phyloP scores from a whole-genome alignment of 768 basidiomycete species.

The Gyrodon lividus region DNA sequence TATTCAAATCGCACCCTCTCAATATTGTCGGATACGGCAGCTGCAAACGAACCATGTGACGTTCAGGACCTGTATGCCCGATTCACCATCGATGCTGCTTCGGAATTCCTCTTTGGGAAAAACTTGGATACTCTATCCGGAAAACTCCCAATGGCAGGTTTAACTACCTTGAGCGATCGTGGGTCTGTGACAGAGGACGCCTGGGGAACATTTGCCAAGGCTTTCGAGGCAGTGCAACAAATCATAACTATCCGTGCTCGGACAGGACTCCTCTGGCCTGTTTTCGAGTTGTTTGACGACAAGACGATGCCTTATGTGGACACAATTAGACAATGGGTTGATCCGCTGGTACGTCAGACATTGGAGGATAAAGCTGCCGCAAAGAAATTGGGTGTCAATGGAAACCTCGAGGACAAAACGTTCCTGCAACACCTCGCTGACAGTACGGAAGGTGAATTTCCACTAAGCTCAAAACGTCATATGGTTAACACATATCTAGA shows the following conservation, averaged over 20 bases:
- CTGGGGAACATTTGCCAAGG: constrained; percentile 55
- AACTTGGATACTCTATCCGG: constrained; percentile 61
- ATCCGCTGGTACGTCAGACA: constrained; percentile 59
- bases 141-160: constrained; percentile 49
- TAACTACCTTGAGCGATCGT: constrained; percentile 49
- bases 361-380: constrained; percentile 44
- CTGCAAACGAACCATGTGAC: constrained; percentile 47
- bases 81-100: constrained; percentile 69
- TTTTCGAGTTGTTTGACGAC: constrained; percentile 42
- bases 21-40: constrained; percentile 43
- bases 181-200: constrained; percentile 58
- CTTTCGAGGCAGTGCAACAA: constrained; percentile 41
- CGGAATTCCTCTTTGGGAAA: constrained; percentile 70
- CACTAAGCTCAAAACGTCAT: not conserved
- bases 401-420: constrained; percentile 50
- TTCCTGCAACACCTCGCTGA: constrained; percentile 69
- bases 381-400: constrained; percentile 38
- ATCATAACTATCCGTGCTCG: constrained; percentile 35
- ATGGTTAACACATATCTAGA: constrained; percentile 42
- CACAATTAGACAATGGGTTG: constrained; percentile 45
- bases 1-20: constrained; percentile 48
- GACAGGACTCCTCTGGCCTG: constrained; percentile 42
- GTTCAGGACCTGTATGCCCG: constrained; percentile 67
- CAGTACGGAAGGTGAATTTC: constrained; percentile 55
- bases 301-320: constrained; percentile 34